Evolutionary conservation across 805 yeast species (phyloP).

Genomic region (Yarrowia osloensis): DNA sequence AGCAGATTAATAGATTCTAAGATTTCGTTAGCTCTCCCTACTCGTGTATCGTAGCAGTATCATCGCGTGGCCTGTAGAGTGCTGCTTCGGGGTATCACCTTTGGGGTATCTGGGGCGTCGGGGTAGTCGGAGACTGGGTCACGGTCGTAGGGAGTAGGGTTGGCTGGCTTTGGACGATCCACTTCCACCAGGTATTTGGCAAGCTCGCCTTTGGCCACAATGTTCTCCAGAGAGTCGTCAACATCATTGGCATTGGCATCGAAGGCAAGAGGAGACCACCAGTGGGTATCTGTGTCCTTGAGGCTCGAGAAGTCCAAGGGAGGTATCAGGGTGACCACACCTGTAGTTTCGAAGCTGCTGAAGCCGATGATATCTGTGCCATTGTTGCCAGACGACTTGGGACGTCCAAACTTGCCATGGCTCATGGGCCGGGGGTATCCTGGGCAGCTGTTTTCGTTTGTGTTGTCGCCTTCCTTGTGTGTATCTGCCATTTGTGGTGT

Average conservation of each 20-base stretch:
- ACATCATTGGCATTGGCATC: neutral
- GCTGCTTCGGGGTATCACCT: neutral
- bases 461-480: conserved; percentile 1
- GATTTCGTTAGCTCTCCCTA: neutral
- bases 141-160: neutral
- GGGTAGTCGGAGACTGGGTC: conserved; percentile 6
- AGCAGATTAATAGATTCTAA: conserved; percentile 4
- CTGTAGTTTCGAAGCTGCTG: neutral
- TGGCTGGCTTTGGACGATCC: neutral
- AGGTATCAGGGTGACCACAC: neutral
- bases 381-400: conserved; percentile 16
- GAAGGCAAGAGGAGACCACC: conserved; percentile 2
- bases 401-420: conserved; percentile 12
- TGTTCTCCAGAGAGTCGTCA: conserved; percentile 3
- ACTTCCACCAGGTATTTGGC: neutral
- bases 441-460: conserved; percentile 17
- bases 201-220: conserved; percentile 4
- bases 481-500: neutral
- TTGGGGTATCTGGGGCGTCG: neutral
- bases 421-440: conserved; percentile 24
- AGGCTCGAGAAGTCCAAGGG: neutral
- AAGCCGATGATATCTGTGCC: conserved; percentile 9
- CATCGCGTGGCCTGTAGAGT: neutral
- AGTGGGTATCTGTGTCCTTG: neutral
- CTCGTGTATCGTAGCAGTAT: neutral